Base-by-base conservation (phyloP, 805 yeast species). In the Candida insectalens region DNA sequence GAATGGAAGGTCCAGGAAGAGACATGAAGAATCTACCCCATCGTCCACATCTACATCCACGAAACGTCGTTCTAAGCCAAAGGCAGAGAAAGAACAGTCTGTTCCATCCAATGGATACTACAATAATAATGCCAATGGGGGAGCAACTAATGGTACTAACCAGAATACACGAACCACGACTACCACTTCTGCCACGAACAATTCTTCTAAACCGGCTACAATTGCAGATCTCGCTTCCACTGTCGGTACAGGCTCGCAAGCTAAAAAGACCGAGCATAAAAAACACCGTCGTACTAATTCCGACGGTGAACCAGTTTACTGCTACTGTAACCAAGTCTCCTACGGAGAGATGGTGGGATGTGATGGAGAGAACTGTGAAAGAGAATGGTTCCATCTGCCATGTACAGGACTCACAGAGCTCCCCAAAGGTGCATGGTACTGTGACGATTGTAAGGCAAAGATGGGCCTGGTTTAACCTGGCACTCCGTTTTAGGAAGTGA, bases 331-430 rank as follows among this genome's bases (percentile, higher is more conserved):
- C 54, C 96, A 88, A 54, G 95, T 88, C 1, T 89, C 96, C 4
- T 92, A 83, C 53, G 98, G 98, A 14, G 97, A 92, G 51, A 92
- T 92, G 98, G 96, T 92, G 39, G 98, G 95, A 2, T 92, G 98
- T 60, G 98, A 92, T 51, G 96, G 96, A 9, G 88, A 83, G 23
- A 75, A 78, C 38, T 89, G 97, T 62, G 77, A 77, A 53, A 67
- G 85, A 35, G 97, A 88, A 56, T 88, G 97, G 97, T 88, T 88
- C 60, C 97, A 88, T 62, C 63, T 89, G 45, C 94, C 94, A 13
- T 88, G 97, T 58, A 82, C 84, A 28, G 95, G 95, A 1, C 68
- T 87, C 46, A 74, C 78, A 33, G 77, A 85, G 32, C 72, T 89
- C 4, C 97, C 96, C 2, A 82, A 78, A 61, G 87, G 87, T 9